A percentile compares a stretch with the other conserved stretches of the same genome.
Conservation (phyloP, 164 flowering plant genomes). For the Platanus orientalis region DNA sequence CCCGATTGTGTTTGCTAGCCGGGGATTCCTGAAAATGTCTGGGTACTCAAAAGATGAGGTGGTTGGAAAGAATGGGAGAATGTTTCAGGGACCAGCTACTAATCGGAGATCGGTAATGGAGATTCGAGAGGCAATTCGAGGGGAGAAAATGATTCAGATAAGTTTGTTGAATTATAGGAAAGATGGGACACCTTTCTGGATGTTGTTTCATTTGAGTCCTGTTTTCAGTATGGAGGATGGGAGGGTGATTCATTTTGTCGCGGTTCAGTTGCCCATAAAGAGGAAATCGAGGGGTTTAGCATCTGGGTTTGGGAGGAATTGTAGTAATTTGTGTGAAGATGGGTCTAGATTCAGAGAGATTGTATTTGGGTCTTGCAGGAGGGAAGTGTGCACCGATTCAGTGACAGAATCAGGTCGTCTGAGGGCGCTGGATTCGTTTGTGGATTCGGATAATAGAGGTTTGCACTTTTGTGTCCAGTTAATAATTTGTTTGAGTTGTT, state of each 20-base stretch:
- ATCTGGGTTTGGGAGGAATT: conserved; percentile 25
- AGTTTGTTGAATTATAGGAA: conserved; percentile 75
- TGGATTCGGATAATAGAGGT: conserved; percentile 53
- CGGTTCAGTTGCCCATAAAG: conserved; percentile 74
- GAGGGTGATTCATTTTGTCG: conserved; percentile 66
- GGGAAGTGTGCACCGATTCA: conserved; percentile 59
- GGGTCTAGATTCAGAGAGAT: conserved; percentile 30
- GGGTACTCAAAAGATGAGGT: conserved; percentile 73
- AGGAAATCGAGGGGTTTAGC: conserved; percentile 27
- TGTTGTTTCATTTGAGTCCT: conserved; percentile 74
- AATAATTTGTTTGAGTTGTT: too few species aligned
- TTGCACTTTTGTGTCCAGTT: conserved; percentile 12
- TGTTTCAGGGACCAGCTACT: conserved; percentile 82
- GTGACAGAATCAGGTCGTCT: conserved; percentile 29
- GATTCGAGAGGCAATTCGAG: conserved; percentile 77
- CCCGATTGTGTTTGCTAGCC: conserved; percentile 85
- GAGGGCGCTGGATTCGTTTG: conserved; percentile 25
- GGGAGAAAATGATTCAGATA: conserved; percentile 48
- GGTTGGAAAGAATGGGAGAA: conserved; percentile 69
- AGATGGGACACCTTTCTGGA: conserved; percentile 88
- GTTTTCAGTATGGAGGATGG: conserved; percentile 67
- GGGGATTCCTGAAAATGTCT: conserved; percentile 75
- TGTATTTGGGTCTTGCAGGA: conserved; percentile 67
- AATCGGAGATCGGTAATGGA: conserved; percentile 61
- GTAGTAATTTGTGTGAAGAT: conserved; percentile 23